Evolutionary conservation across 2,329 filamentous ascomycete species (phyloP), one percentile per base, ranked within the genome.

Genomic region (Phoma herbarum): DNA sequence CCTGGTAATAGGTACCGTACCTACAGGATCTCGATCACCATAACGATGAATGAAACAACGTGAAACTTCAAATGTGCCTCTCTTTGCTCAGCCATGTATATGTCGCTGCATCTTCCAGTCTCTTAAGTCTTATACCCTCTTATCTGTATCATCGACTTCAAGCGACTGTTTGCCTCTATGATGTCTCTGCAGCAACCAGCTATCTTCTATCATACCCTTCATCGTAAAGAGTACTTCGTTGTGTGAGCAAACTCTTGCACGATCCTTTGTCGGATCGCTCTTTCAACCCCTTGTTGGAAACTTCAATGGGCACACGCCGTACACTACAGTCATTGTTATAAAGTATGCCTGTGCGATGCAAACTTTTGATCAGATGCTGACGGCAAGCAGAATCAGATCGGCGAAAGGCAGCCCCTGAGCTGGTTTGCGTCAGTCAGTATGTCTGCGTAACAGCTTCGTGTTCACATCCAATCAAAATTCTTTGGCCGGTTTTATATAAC

Each of bases 21-120:
- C 49, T 39, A 22, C 23, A 44, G 45, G 22, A 41, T 20, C 33
- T 51, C 45, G 39, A 16, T 41, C 31, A 46, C 35, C 33, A 23
- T 51, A 39, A 59, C 31, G 41, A 59, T 54, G 23, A 59, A 59
- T 59, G 33, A 54, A 59, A 54, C 16, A 54, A 54, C 28, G 50
- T 59, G 14, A 59, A 51, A 54, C 25, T 25, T 47, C 56, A 58
- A 39, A 2, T 33, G 35, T 49, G 23, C 37, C 39, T 48, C 18
- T 45, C 18, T 22, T 43, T 48, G 26, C 11, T 9, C 28, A 1
- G 18, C 8, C 35, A 11, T 12, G n/a, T 43, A 12, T 47, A 11
- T 22, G 1, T 45, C 43, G 7, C 10, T 18, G 23, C 14, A 11
- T 11, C 35, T 18, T 39, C 11, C 4, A 23, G 3, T 41, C 6